Percentiles rank a stretch among this genome's conserved stretches.
Conservation (phyloP, 2,329 filamentous ascomycete species). For the Arthrobotrys iridis region DNA sequence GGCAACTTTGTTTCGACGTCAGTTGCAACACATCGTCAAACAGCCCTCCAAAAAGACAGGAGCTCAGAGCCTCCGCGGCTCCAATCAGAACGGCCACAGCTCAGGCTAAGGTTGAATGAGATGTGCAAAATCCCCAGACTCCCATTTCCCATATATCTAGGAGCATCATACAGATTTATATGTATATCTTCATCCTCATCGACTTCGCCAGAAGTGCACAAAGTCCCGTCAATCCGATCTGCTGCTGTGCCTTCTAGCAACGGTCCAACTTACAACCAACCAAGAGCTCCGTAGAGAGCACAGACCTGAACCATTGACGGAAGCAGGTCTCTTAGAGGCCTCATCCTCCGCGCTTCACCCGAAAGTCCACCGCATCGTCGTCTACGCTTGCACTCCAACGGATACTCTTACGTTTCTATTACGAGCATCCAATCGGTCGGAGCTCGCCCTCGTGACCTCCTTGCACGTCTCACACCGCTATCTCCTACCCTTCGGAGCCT, state of each 20-base stretch:
- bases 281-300: neutral
- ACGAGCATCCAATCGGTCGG: conserved; percentile 40
- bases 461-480: conserved; percentile 35
- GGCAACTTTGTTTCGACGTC: conserved; percentile 50
- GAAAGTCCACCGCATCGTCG: conserved; percentile 27
- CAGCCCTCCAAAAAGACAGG: neutral
- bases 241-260: neutral
- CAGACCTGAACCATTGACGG: neutral
- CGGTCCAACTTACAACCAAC: neutral
- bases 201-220: neutral
- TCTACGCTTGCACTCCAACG: conserved; percentile 39
- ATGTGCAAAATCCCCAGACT: neutral
- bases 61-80: conserved; percentile 2
- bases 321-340: conserved; percentile 14
- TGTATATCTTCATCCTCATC: neutral
- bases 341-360: conserved; percentile 19
- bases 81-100: neutral
- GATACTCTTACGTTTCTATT: conserved; percentile 54
- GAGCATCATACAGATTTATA: no score
- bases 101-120: neutral
- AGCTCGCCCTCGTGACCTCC: conserved; percentile 46
- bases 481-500: conserved; percentile 54
- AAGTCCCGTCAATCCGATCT: neutral
- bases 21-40: conserved; percentile 46
- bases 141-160: neutral